Base-by-base conservation (phyloP, 1,284 basidiomycete genomes). In the Malassezia yamatoensis region DNA sequence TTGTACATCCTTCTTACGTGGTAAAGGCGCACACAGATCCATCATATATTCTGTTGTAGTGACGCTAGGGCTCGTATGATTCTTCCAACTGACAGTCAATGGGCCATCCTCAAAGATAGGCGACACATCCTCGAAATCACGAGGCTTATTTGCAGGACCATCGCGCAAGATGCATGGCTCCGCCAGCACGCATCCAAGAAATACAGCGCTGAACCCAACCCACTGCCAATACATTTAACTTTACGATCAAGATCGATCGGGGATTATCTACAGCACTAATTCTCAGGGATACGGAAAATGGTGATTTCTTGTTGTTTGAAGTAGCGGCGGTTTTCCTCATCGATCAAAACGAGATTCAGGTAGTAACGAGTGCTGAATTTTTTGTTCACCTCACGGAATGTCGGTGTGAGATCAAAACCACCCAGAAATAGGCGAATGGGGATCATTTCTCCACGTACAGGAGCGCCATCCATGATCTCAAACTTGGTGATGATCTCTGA, bases 401-500 rank as follows among this genome's bases (percentile, higher is more conserved):
- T 98, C 1, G 94, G 94, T 2, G 93, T 98, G 47, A 98, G 80
- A 76, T 98, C 93, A 74, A 98, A 98, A 2, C 94, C 94, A 51
- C 93, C 94, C 3, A 98, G 81, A 82, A 96, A 98, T 21, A 98
- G 80, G 45, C 93, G 85, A 63, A 98, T 98, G 0, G 94, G 94
- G 63, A 98, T 96, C 2, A 90, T 96, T 78, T 98, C 93, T 84
- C 88, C 88, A 78, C 90, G 81, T 16, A 96, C 90, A 6, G 72
- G 72, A 1, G 72, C 69, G 40, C 72, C 72, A 51, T 73, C 70
- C 93, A 96, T 96, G 68, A 98, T 96, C 77, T 96, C 93, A 72
- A 96, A 96, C 77, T 98, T 98, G 29, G 94, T 96, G 68, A 98
- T 98, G 5, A 93, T 98, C 75, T 98, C 93, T 63, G 86, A 90